Evolutionary conservation across 352 stramenopile species (phyloP), one percentile per base, ranked within the genome.

Genomic region (Poterioochromonas sp.): DNA sequence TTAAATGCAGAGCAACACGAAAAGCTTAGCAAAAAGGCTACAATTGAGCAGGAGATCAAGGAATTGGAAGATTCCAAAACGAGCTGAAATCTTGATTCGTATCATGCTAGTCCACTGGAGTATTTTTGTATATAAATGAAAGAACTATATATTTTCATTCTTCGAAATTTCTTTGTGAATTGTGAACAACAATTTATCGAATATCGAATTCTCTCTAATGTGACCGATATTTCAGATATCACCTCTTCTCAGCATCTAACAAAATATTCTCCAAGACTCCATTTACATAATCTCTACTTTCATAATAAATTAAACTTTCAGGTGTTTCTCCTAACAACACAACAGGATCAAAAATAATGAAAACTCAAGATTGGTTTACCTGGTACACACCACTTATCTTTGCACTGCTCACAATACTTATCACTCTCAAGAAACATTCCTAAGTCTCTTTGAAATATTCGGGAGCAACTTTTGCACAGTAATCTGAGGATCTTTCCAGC

Each of bases 231-330:
- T 53, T 53, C 44, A 20, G 20, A 53, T 20, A 20, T 53, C 44
- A 53, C 44, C 20, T 53, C 8, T 20, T 20, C 20, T 53, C 8
- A 53, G 8, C 44, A 20, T 8, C 44, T 8, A 20, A 20, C 20
- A 53, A 53, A 32, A 32, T 8, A 62, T 2, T 8, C 12, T 12
- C 51, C 26, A 62, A 32, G 12, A 8, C 2, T 8, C 29, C 26
- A 34, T 62, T 62, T 34, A 62, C 2, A 32, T 62, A 62, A 32
- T 62, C 26, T 32, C 2, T 62, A 32, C 15, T 34, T 39, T 69
- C 60, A 8, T 69, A 5, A 69, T 43, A 69, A 1, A 69, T 69
- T 69, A 43, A 43, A n/a, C 60, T 69, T 26, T 69, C 60, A 43
- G 29, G 60, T 20, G 60, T 69, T 43, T 43, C n/a, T 43, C 60